Base-by-base conservation (phyloP, 768 basidiomycete genomes). In the Rhizopogon rudus region DNA sequence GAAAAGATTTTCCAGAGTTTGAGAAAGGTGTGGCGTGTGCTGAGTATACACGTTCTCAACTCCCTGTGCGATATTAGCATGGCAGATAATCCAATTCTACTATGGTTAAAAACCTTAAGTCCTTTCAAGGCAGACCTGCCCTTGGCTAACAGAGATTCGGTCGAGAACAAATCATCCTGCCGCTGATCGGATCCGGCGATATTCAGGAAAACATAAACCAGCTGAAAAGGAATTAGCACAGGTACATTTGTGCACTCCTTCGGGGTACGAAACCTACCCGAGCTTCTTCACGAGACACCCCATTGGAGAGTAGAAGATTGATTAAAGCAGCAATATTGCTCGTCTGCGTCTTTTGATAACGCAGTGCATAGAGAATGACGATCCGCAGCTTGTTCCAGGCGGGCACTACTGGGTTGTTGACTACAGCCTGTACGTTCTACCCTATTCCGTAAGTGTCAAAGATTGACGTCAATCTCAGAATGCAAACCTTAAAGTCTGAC, bases 31-130 rank as follows among this genome's bases (percentile, higher is more conserved):
- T 6, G 97, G 97, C 14, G 85, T 86, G 63, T 98, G 97, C 62
- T 98, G 97, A 54, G 93, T 99, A 68, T 98, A 99, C 14, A 98
- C 95, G 64, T 99, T 99, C 72, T 99, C 97, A 4, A 98, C 96
- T 2, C 97, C 97, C 92, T 95, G 53, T 10, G 6, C 3, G 59
- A 37, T 25, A 43, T 31, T 57, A 50, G 33, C 40, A 35, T 33
- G 55, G 65, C 43, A 59, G 46, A 20, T 52, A 16, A n/a, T 45
- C 16, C 22, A 35, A 6, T 33, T 20, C 35, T 25, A 25, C 25
- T 29, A 16, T 7, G 12, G 40, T 37, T n/a, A 60, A 72, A 33
- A 53, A 92, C 93, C 81, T 97, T 97, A 45, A 99, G 75, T 6
- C 97, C 97, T 67, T 98, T 98, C 63, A 99, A 68, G 0, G 95